Conservation (phyloP, 139 green algal genomes). For the Deuterostichococcus epilithicus region DNA sequence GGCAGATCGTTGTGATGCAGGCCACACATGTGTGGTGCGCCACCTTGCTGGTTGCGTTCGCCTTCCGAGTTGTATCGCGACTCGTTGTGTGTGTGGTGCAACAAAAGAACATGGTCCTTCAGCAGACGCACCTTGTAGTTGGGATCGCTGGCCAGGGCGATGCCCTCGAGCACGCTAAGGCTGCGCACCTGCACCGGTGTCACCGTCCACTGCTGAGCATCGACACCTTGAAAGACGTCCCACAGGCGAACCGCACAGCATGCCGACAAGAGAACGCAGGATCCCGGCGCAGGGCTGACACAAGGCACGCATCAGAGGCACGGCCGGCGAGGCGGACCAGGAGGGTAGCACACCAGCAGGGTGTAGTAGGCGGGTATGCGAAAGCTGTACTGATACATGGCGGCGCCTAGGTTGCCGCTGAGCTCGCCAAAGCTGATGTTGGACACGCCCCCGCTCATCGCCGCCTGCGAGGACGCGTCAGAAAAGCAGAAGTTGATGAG, state of each 20-base stretch:
- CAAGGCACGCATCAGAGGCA: conserved; percentile 60
- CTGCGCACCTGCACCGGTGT: conserved; percentile 66
- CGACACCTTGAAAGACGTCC: too few species aligned
- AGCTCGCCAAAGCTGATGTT: conserved; percentile 77
- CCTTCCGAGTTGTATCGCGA: too few species aligned
- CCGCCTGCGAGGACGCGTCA: conserved; percentile 57
- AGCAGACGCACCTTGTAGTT: conserved; percentile 89
- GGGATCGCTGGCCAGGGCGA: conserved; percentile 75
- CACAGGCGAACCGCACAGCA: too few species aligned
- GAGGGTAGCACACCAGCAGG: conserved; percentile 34
- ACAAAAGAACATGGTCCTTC: too few species aligned
- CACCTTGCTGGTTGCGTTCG: too few species aligned
- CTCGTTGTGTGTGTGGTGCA: too few species aligned
- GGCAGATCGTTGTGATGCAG: too few species aligned
- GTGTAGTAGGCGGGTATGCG: conserved; percentile 72
- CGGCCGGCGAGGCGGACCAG: too few species aligned
- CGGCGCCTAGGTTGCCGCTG: conserved; percentile 58
- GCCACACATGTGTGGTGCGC: too few species aligned
- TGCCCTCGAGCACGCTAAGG: conserved; percentile 86
- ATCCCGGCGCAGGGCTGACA: too few species aligned
- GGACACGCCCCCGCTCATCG: conserved; percentile 61
- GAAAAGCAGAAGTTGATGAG: too few species aligned
- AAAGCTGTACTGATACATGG: conserved; percentile 78
- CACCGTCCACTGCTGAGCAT: background rate
- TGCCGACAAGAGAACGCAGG: too few species aligned